A percentile compares a stretch with the other conserved stretches of the same genome.
phyloP scores from a whole-genome alignment of 1,139 yeast species.

The Hyphopichia fennica region DNA sequence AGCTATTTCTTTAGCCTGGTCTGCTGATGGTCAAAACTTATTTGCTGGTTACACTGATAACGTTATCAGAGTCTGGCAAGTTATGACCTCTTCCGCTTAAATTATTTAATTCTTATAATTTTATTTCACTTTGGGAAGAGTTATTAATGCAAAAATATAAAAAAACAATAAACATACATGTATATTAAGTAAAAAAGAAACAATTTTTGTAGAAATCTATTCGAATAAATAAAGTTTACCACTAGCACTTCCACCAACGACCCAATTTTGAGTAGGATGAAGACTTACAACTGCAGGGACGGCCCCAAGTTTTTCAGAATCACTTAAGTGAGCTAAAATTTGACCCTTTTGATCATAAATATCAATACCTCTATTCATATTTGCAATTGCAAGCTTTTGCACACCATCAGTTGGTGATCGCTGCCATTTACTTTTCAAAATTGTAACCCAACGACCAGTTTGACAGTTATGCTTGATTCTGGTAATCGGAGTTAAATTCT shows the following conservation, averaged over 20 bases:
- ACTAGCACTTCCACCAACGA: conserved; percentile 90
- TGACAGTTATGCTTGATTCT: conserved; percentile 86
- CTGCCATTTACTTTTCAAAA: conserved; percentile 86
- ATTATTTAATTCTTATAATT: conserved; percentile 6
- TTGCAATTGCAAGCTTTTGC: conserved; percentile 86
- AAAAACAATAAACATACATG: conserved; percentile 2
- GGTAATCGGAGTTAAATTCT: conserved; percentile 52
- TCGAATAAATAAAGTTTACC: conserved; percentile 79
- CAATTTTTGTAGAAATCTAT: conserved; percentile 9
- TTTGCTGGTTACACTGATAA: conserved; percentile 99
- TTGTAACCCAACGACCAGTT: conserved; percentile 95
- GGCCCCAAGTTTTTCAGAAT: conserved; percentile 59
- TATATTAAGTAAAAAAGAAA: conserved; percentile 5
- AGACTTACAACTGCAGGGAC: conserved; percentile 87
- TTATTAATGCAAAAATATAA: not conserved
- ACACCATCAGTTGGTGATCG: conserved; percentile 63
- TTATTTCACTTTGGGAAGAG: not conserved
- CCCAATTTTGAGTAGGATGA: conserved; percentile 88
- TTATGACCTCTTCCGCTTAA: conserved; percentile 83
- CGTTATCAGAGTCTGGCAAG: conserved; percentile 99
- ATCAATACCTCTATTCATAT: conserved; percentile 87
- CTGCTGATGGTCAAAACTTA: conserved; percentile 99
- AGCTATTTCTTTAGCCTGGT: conserved; percentile 98
- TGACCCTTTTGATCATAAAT: conserved; percentile 74
- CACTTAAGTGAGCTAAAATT: conserved; percentile 72